Evolutionary conservation across 2,329 filamentous ascomycete genomes (phyloP), one percentile per base, ranked within the genome.

Genomic region (Rugonectria rugulosa): DNA sequence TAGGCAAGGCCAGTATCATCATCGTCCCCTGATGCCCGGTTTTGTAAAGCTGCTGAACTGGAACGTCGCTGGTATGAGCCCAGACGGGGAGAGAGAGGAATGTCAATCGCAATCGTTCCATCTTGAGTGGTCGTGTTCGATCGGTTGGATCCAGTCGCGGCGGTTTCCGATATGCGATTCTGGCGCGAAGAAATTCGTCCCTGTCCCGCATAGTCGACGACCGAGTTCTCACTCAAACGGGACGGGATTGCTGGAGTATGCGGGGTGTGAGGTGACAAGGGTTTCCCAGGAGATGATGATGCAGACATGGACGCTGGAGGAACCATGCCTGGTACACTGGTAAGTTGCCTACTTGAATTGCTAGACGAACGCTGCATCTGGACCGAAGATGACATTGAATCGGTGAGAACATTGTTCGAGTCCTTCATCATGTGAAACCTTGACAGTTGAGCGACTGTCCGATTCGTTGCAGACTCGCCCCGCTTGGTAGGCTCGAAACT

Each of bases 221-320:
- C 91, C 46, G 91, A 95, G 68, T 96, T 93, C 60, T 95, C 92
- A 69, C 92, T 96, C 19, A 99, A 78, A n/a, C 95, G 85, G 7
- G 93, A 97, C 17, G 94, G 94, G 23, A 98, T 92, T 10, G 93
- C 92, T 4, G 95, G 95, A 0, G 92, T 96, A 68, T 98, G 93
- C 2, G 93, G 92, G 0, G 91, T 97, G 69, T 94, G 92, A 9
- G 90, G 92, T 3, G 92, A 97, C 15, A 96, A 84, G 0, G 92
- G 91, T 67, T 97, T 97, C 53, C 90, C 91, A 2, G 93, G 93
- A 9, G 93, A 97, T 1, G 92, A 94, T 1, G 91, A 94, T 10
- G 88, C 88, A 4, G 93, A 97, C 61, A 92, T 80, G 0, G 90
- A 92, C 5, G 88, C 89, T 1, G 92, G 81, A 48, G 91, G 89